Conservation (phyloP, 2,329 filamentous ascomycete species). For the Botrytis fragariae region DNA sequence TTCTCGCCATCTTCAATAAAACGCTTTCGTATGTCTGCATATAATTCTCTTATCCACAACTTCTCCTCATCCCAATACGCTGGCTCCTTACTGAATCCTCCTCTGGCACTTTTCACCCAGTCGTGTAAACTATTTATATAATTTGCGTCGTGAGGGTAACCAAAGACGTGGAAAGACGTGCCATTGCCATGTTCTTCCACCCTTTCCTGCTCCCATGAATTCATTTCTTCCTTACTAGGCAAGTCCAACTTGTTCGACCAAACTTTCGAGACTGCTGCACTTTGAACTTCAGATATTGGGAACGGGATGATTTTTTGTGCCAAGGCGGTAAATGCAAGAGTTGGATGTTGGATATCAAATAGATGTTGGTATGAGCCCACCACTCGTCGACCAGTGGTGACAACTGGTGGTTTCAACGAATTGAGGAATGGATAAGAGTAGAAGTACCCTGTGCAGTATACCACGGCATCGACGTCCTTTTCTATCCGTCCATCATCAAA, state of each 20-base stretch:
- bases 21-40: constrained; percentile 65
- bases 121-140: constrained; percentile 69
- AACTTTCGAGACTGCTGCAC: constrained; percentile 70
- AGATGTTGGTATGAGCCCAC: constrained; percentile 76
- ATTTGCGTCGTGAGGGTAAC: constrained; percentile 58
- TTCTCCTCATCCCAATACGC: constrained; percentile 69
- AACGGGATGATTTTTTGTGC: constrained; percentile 88
- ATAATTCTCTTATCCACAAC: constrained; percentile 69
- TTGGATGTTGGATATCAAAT: constrained; percentile 72
- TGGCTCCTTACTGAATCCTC: constrained; percentile 60
- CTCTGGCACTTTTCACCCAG: constrained; percentile 54
- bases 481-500: constrained; percentile 67
- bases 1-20: constrained; percentile 66
- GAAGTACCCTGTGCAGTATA: constrained; percentile 90
- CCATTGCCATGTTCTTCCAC: constrained; percentile 44
- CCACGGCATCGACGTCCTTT: constrained; percentile 66
- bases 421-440: constrained; percentile 75
- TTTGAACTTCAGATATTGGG: constrained; percentile 74
- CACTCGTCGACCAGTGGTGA: constrained; percentile 68
- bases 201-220: constrained; percentile 59
- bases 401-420: constrained; percentile 50
- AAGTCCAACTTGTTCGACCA: constrained; percentile 70
- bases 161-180: constrained; percentile 49
- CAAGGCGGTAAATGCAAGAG: constrained; percentile 72
- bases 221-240: constrained; percentile 64